Percentiles rank a stretch among this genome's conserved stretches.
phyloP scores from a whole-genome alignment of 768 basidiomycete species.

The Lactarius indigo region DNA sequence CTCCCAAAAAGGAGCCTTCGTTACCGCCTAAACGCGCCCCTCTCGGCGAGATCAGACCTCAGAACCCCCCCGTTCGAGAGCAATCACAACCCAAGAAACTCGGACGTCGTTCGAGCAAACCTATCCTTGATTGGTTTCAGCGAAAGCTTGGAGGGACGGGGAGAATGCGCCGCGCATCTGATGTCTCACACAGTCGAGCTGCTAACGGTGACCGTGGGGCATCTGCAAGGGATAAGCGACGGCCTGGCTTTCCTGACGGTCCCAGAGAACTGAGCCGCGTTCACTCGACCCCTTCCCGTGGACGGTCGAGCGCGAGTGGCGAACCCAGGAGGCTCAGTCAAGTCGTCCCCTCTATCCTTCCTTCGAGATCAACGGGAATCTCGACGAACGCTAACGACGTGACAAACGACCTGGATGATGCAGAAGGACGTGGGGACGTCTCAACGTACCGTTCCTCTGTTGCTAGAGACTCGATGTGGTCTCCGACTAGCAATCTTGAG shows the following conservation, averaged over 20 bases:
- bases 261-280: conserved; percentile 23
- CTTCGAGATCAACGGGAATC: conserved; percentile 40
- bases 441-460: conserved; percentile 52
- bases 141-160: conserved; percentile 75
- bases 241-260: conserved; percentile 24
- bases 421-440: conserved; percentile 35
- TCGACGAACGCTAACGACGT: conserved; percentile 54
- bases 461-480: conserved; percentile 76
- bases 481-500: conserved; percentile 68
- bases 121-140: conserved; percentile 88
- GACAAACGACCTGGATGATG: conserved; percentile 34
- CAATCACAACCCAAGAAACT: conserved; percentile 55
- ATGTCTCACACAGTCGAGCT: conserved; percentile 27
- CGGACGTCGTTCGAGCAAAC: conserved; percentile 70
- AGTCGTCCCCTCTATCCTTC: conserved; percentile 19
- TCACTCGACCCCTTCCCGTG: conserved; percentile 26
- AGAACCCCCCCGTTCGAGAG: conserved; percentile 27
- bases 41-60: conserved; percentile 25
- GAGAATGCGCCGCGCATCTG: conserved; percentile 49
- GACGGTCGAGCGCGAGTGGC: conserved; percentile 26
- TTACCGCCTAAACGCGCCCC: conserved; percentile 20
- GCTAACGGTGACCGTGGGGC: conserved; percentile 19
- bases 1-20: conserved; percentile 18
- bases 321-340: conserved; percentile 26
- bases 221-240: conserved; percentile 16